phyloP scores from a whole-genome alignment of 1,284 basidiomycete genomes.

The Rhodotorula sp. region DNA sequence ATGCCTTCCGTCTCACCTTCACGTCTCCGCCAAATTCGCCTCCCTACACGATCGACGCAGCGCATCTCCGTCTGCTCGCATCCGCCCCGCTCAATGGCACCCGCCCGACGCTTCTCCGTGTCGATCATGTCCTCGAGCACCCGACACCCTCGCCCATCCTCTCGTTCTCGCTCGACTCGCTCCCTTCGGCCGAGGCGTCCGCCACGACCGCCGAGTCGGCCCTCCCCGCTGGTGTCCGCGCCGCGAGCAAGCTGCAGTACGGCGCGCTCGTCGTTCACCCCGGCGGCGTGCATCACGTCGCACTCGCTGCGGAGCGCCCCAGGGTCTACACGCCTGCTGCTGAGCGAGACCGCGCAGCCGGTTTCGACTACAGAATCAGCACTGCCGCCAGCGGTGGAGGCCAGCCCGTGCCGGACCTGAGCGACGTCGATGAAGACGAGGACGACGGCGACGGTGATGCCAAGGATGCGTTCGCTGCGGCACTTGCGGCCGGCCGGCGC shows the following conservation, averaged over 20 bases:
- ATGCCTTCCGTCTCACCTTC: slow-evolving; percentile 27
- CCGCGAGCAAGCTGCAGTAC: slow-evolving; percentile 1
- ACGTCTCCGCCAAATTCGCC: neutral
- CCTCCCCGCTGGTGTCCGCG: neutral
- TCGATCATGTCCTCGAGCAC: slow-evolving; percentile 34
- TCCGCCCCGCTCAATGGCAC: neutral
- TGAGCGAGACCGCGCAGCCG: neutral
- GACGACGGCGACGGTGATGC: neutral
- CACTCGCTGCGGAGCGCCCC: slow-evolving; percentile 3
- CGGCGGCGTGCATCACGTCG: slow-evolving; percentile 26
- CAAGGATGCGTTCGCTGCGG: neutral
- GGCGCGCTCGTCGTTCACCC: slow-evolving; percentile 16
- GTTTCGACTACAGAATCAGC: neutral
- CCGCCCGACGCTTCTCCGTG: neutral
- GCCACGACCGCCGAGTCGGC: neutral
- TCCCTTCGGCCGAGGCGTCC: neutral
- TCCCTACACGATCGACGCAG: neutral
- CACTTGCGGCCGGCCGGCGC: slow-evolving; percentile 16
- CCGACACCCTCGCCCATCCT: slow-evolving; percentile 17
- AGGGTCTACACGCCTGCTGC: neutral
- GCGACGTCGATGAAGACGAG: neutral
- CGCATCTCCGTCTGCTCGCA: neutral
- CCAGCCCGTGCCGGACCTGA: neutral
- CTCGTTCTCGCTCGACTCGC: slow-evolving; percentile 19
- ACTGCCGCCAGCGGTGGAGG: neutral